A percentile compares a stretch with the other conserved stretches of the same genome.
Conservation (phyloP, 129 eudicot genomes). For the Flaveria ramosissima region DNA sequence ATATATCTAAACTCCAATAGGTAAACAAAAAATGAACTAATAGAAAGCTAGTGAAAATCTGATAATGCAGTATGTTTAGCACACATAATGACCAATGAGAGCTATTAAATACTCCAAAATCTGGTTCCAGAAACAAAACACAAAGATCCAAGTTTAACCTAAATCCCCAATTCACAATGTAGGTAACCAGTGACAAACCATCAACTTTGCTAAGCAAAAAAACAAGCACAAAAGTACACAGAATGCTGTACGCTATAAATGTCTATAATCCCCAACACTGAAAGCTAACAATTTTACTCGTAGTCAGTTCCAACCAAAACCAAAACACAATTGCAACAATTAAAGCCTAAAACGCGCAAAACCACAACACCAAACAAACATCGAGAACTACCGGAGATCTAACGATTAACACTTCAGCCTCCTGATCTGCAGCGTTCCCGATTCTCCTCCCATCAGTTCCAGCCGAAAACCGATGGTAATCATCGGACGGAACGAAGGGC, state of each 20-base stretch:
- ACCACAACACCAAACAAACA: not conserved
- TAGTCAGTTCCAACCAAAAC: not conserved
- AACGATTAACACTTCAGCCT: constrained; percentile 60
- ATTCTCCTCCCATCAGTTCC: constrained; percentile 34
- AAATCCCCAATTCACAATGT: constrained; percentile 10
- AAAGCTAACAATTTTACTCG: not conserved
- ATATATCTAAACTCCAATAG: not conserved
- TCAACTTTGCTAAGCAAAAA: not conserved
- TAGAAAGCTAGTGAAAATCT: too few relatives aligned
- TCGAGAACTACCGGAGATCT: constrained; percentile 68
- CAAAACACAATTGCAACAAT: constrained; percentile 5
- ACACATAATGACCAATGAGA: not conserved
- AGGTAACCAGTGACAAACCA: not conserved
- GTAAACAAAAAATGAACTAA: too few relatives aligned
- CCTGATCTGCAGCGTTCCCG: constrained; percentile 46
- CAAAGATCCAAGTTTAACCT: not conserved
- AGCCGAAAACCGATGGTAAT: constrained; percentile 72
- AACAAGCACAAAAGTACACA: not conserved
- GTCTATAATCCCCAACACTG: not conserved
- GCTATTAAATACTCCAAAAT: not conserved
- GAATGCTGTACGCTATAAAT: not conserved
- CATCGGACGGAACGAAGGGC: constrained; percentile 65
- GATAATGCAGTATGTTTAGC: constrained; percentile 6
- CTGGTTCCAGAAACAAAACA: not conserved
- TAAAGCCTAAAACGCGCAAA: not conserved